Evolutionary conservation across 129 eudicot species (phyloP), one percentile per base, ranked within the genome.

Genomic region (Arctium minus): DNA sequence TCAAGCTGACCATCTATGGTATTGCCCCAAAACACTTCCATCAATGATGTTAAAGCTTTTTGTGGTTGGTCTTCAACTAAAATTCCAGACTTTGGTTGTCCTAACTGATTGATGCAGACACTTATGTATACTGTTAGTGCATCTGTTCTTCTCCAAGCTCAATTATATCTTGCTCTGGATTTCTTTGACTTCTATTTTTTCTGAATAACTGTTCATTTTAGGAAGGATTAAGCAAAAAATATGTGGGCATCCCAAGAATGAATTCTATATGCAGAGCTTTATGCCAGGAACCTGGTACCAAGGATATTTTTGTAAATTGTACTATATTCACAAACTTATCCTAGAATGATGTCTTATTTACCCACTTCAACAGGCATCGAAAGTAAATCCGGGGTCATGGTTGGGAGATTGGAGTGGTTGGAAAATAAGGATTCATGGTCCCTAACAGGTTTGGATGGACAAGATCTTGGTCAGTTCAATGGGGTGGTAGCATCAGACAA

Each of bases 401-500:
- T 96, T 88, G 99, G 90, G 80, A 89, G 56, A 85, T 73, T 93
- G 81, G 96, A 93, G 76, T 96, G 99, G 99, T 84, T 83, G 73
- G 91, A 86, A 38, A 83, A 85, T 62, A 90, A 89, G 85, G 91
- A 86, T 62, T 72, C 80, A 71, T 96, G 98, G 98, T 91, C 93
- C 44, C 70, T 96, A 86, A 89, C 31, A 60, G 89, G 93, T 85
- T 73, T 82, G 74, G 85, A 96, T 56, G 98, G 96, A 30, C 87
- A 91, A 86, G 84, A 75, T 86, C 96, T 96, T 56, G 98, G 99
- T 44, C 78, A 80, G 68, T 96, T 88, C 64, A 89, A 86, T 70
- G 98, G 99, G 72, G 97, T 93, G 79, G 94, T 93, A 70, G 86
- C 99, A 78, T 86, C 99, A 9, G 99, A 96, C 76, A 96, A 93